Base-by-base conservation (phyloP, 139 green algal genomes). In the Coelastrella sp. region DNA sequence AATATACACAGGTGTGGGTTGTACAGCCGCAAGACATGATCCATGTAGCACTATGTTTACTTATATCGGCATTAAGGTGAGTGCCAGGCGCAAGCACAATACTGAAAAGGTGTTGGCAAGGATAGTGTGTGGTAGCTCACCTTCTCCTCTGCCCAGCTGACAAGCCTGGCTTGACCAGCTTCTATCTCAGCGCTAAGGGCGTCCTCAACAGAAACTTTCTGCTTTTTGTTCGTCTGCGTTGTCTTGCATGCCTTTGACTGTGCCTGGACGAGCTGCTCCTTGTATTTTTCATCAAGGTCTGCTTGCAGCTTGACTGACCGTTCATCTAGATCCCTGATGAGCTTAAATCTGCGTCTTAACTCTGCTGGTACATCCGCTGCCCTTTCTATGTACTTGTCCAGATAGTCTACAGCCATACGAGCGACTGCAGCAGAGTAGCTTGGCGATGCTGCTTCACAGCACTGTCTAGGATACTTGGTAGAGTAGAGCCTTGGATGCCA, bases 291-390 rank as follows among this genome's bases (percentile, higher is more conserved):
- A n/a, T 95, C 88, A 0, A 93, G 25, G 37, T 87, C 69, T 17
- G 83, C 50, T 43, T 95, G 89, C 17, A 96, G 80, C 6, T 45
- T 5, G 1, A 60, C 64, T 0, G 87, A 79, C 11, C 87, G 84
- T 51, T 92, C 86, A 50, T 96, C 93, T 30, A 96, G 79, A 83
- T 96, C 93, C 2, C 88, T 83, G 60, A 96, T 91, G 2, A 93
- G 81, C 27, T 75, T 79, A 50, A 96, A 93, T n/a, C 84, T 74
- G 5, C 93, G 89, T 13, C 88, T 43, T 38, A 96, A 84, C 74
- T 96, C 87, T 8, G 84, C 81, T 0, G 93, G 93, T 35, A 96
- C 77, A 15, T 94, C 89, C 0, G 87, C 41, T 1, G 92, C 87
- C 51, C 87, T 77, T 51, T 92, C 88, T 13, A 93, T 89, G 40